Evolutionary conservation across 495 filamentous ascomycete genomes (phyloP).

Genomic region (Podospora australis): DNA sequence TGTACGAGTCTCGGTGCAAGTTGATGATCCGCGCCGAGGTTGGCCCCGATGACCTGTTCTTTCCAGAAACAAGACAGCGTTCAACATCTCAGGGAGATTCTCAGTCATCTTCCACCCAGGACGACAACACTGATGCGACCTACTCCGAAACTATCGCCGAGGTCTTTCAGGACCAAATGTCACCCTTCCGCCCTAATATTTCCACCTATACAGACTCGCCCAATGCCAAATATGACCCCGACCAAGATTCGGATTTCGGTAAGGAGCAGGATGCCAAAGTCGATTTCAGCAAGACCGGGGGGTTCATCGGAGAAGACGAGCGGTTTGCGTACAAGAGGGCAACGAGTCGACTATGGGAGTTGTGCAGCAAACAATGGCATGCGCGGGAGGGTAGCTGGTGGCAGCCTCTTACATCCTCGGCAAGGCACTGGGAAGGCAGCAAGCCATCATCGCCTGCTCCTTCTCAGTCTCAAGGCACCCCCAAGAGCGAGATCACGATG

Average conservation of each 20-base stretch:
- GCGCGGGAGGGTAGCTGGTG: constrained; percentile 53
- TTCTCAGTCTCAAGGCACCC: not conserved
- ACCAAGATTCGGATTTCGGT: constrained; percentile 43
- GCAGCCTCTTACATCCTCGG: constrained; percentile 53
- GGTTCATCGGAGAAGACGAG: constrained; percentile 67
- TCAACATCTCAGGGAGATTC: not conserved
- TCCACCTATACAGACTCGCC: constrained; percentile 43
- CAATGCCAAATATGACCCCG: constrained; percentile 37
- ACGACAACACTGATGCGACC: constrained; percentile 41
- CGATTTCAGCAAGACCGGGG: constrained; percentile 50
- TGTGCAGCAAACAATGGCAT: constrained; percentile 61
- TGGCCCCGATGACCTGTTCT: constrained; percentile 61
- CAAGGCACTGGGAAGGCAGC: constrained; percentile 51
- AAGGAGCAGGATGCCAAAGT: constrained; percentile 23
- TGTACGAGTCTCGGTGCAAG: constrained; percentile 65
- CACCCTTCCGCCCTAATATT: constrained; percentile 68
- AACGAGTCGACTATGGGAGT: constrained; percentile 61
- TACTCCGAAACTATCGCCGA: constrained; percentile 64
- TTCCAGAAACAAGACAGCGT: constrained; percentile 46
- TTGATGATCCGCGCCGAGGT: constrained; percentile 51
- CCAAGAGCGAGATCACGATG: constrained; percentile 27
- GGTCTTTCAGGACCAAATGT: constrained; percentile 60
- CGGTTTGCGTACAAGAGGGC: constrained; percentile 66
- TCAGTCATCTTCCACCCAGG: not conserved
- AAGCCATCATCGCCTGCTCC: constrained; percentile 18